A percentile compares a stretch with the other conserved stretches of the same genome.
Conservation (phyloP, 108 stramenopile species). For the Seminavis robusta region DNA sequence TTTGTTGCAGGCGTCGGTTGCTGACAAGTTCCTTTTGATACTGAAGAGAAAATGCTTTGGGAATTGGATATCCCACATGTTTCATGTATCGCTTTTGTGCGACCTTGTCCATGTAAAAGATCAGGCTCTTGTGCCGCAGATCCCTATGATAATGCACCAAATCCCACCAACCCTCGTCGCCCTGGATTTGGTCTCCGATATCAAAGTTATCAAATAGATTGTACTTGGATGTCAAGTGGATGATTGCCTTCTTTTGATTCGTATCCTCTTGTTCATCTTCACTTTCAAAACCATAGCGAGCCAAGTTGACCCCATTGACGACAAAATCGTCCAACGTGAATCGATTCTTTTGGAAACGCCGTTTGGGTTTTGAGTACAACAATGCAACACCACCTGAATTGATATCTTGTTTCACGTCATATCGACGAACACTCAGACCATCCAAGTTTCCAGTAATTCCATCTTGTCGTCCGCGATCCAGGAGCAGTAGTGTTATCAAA, state of each 20-base stretch:
- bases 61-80: conserved; percentile 1
- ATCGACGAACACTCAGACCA: too few species aligned
- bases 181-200: conserved; percentile 5
- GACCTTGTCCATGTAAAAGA: conserved; percentile 22
- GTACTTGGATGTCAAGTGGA: conserved; percentile 3
- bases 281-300: not conserved
- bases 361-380: too few species aligned
- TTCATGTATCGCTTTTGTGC: conserved; percentile 13
- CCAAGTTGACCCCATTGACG: conserved; percentile 17
- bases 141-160: not conserved
- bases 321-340: conserved; percentile 12
- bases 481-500: too few species aligned
- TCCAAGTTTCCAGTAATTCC: too few species aligned
- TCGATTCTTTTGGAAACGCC: not conserved
- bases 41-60: not conserved
- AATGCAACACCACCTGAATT: too few species aligned
- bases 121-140: not conserved
- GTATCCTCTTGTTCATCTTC: not conserved
- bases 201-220: conserved; percentile 14
- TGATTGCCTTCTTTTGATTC: too few species aligned
- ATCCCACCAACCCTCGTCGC: conserved; percentile 13
- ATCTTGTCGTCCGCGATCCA: too few species aligned
- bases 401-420: too few species aligned
- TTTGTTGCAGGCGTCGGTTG: not conserved
- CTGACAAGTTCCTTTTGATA: conserved; percentile 9